Percentiles rank a stretch among this genome's conserved stretches.
Conservation (phyloP, 2,329 filamentous ascomycete species). For the Neonectria magnoliae region DNA sequence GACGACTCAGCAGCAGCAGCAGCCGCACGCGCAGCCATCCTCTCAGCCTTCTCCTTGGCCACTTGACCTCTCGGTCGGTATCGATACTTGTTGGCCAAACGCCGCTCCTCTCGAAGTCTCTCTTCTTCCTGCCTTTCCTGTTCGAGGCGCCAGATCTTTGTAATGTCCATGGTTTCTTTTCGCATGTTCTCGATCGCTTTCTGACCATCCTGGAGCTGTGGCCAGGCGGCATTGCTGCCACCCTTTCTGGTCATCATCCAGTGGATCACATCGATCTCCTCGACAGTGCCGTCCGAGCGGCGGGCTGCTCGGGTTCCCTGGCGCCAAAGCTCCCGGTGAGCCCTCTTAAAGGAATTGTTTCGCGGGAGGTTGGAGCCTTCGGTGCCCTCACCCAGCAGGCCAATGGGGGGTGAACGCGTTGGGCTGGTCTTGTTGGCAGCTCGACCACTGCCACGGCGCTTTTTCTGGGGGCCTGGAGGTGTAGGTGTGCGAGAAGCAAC, state of each 20-base stretch:
- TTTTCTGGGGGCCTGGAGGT: neutral
- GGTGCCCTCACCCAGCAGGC: neutral
- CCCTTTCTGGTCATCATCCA: constrained; percentile 37
- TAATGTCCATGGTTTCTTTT: constrained; percentile 29
- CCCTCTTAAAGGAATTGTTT: constrained; percentile 8
- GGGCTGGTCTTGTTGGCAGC: neutral
- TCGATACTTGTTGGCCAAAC: constrained; percentile 37
- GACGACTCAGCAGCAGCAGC: constrained; percentile 19
- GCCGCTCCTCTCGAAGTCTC: constrained; percentile 32
- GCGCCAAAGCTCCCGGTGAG: constrained; percentile 30
- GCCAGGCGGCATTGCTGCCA: constrained; percentile 30
- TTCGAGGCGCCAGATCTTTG: constrained; percentile 24
- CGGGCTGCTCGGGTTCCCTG: constrained; percentile 28
- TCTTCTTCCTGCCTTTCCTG: constrained; percentile 28
- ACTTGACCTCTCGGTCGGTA: constrained; percentile 36
- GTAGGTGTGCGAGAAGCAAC: neutral
- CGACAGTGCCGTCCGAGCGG: constrained; percentile 27
- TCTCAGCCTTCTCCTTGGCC: constrained; percentile 28
- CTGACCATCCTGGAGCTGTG: constrained; percentile 30
- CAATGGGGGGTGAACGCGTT: neutral
- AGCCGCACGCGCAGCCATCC: constrained; percentile 20
- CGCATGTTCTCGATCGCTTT: constrained; percentile 32
- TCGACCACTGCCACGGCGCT: neutral
- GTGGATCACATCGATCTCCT: constrained; percentile 31
- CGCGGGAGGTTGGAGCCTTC: neutral